Percentiles rank a stretch among this genome's conserved stretches.
These are phyloP conservation scores for Mycena floridula DNA, from an alignment of 768 basidiomycete genomes.

Conservation along the genomic window DNA sequence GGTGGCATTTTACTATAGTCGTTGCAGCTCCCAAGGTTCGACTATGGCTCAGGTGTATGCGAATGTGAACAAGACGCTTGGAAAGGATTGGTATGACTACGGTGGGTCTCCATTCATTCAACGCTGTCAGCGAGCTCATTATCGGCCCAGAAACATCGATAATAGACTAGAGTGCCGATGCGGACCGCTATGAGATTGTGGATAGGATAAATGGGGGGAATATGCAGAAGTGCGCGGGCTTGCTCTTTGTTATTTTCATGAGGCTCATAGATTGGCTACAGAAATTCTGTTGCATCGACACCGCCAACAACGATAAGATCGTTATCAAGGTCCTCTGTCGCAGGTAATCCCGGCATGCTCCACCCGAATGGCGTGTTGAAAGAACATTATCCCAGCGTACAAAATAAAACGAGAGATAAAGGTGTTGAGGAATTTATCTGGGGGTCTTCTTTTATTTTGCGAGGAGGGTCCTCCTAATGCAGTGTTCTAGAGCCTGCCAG, in stretches of 20 bases:
- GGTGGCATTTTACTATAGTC: too few relatives aligned
- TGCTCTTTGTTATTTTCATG: not conserved
- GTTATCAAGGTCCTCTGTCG: conserved; percentile 68
- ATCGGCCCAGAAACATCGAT: conserved; percentile 42
- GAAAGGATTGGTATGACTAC: conserved; percentile 59
- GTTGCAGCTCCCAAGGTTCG: too few relatives aligned
- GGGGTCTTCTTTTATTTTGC: too few relatives aligned
- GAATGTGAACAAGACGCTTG: conserved; percentile 52
- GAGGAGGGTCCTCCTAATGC: too few relatives aligned
- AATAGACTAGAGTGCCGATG: conserved; percentile 60
- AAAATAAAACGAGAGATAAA: conserved; percentile 77
- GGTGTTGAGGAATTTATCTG: conserved; percentile 61
- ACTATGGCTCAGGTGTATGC: conserved; percentile 46
- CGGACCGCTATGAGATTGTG: conserved; percentile 63
- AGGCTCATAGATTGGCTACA: conserved; percentile 13
- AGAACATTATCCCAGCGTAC: conserved; percentile 59
- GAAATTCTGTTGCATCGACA: conserved; percentile 58
- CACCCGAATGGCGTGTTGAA: too few relatives aligned
- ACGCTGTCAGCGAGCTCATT: conserved; percentile 1
- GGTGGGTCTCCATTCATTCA: conserved; percentile 27
- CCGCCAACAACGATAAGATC: conserved; percentile 45
- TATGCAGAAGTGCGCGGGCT: conserved; percentile 49
- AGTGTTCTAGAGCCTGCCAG: too few relatives aligned
- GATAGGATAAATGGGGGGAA: conserved; percentile 57
- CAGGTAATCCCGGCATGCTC: too few relatives aligned